These are phyloP conservation scores for Crucibulum laeve DNA, from an alignment of 768 basidiomycete species.

Conservation along the genomic window DNA sequence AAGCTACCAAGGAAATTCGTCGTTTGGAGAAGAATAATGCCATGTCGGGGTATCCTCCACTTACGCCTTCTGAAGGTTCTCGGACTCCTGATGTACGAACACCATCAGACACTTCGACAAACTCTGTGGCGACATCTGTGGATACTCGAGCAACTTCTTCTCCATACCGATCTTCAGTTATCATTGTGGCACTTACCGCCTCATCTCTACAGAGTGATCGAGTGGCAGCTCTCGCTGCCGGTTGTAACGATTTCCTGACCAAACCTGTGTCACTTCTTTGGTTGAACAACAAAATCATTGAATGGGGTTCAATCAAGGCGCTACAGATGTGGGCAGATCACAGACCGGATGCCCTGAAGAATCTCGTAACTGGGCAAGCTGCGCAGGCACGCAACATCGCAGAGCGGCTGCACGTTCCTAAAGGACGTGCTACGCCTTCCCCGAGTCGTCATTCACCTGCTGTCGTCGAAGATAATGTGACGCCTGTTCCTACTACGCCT, in stretches of 20 bases:
- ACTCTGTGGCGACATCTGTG: slow-evolving; percentile 16
- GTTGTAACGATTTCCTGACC: slow-evolving; percentile 98
- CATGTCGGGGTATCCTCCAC: slow-evolving; percentile 62
- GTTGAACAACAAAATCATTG: slow-evolving; percentile 97
- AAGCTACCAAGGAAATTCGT: slow-evolving; percentile 94
- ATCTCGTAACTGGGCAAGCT: slow-evolving; percentile 33
- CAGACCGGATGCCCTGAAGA: slow-evolving; percentile 48
- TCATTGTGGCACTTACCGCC: slow-evolving; percentile 98
- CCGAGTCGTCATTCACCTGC: slow-evolving; percentile 17
- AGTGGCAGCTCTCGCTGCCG: slow-evolving; percentile 94
- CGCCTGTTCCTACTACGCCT: slow-evolving; percentile 16
- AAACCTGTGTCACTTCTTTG: slow-evolving; percentile 94
- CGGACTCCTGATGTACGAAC: slow-evolving; percentile 28
- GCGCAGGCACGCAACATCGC: slow-evolving; percentile 40
- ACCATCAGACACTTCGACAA: slow-evolving; percentile 52
- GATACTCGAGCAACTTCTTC: slow-evolving; percentile 48
- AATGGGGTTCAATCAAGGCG: slow-evolving; percentile 98
- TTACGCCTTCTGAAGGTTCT: slow-evolving; percentile 59
- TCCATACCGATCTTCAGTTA: slow-evolving; percentile 89
- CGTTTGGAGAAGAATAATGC: slow-evolving; percentile 70
- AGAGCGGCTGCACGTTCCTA: slow-evolving; percentile 41
- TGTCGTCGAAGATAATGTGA: slow-evolving; percentile 18
- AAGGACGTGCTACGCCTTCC: slow-evolving; percentile 25
- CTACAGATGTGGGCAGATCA: slow-evolving; percentile 90
- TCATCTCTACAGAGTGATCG: slow-evolving; percentile 94